phyloP scores from a whole-genome alignment of 225 moss, liverwort and hornwort genomes.

The Straminergon stramineum region DNA sequence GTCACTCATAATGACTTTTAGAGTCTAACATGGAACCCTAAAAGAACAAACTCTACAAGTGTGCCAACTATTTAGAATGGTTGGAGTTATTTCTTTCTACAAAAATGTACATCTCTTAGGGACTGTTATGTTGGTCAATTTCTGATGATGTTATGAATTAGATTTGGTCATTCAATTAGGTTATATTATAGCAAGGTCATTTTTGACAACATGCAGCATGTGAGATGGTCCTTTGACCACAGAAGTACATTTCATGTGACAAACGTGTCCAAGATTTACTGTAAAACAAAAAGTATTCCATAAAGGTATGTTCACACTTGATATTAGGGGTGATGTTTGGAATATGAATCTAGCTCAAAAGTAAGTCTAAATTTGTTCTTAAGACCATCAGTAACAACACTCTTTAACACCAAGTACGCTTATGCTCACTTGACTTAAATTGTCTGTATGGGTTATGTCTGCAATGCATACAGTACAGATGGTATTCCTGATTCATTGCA shows the following conservation, averaged over 20 bases:
- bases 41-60: neutral
- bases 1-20: neutral
- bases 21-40: rapidly evolving
- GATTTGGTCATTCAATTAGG: too few species aligned
- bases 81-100: neutral
- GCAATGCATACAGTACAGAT: neutral
- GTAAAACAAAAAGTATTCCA: neutral
- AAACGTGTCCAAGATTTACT: neutral
- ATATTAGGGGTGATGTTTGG: too few species aligned
- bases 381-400: too few species aligned
- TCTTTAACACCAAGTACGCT: too few species aligned
- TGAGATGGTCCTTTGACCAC: neutral
- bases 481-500: neutral
- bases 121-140: neutral
- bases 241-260: neutral
- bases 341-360: too few species aligned
- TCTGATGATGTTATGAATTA: too few species aligned
- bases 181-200: neutral
- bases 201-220: neutral
- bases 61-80: neutral
- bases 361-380: too few species aligned
- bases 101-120: rapidly evolving
- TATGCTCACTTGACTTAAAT: neutral
- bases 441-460: too few species aligned
- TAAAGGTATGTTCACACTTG: too few species aligned